Evolutionary conservation across 345 rosid species (phyloP).

Genomic region (Litchi chinensis): DNA sequence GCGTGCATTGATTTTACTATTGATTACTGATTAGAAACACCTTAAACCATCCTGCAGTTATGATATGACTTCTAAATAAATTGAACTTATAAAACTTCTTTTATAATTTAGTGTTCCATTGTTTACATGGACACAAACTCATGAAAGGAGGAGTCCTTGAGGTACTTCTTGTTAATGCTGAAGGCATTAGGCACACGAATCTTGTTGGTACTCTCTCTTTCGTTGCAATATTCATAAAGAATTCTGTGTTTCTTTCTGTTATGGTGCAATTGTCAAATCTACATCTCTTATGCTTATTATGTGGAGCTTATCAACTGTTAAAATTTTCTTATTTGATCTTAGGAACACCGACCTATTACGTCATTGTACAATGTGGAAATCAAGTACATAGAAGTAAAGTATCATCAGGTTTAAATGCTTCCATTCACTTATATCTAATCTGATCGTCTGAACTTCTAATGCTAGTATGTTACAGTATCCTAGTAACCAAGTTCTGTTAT

Average conservation of each 20-base stretch:
- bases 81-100: slow-evolving; percentile 6
- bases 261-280: not conserved
- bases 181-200: slow-evolving; percentile 75
- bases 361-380: slow-evolving; percentile 65
- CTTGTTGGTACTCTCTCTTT: slow-evolving; percentile 48
- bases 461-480: not conserved
- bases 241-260: not conserved
- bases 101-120: not conserved
- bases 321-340: slow-evolving; percentile 17
- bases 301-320: not conserved
- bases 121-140: not conserved
- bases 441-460: not conserved
- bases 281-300: not conserved
- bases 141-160: slow-evolving; percentile 72
- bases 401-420: slow-evolving; percentile 55
- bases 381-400: slow-evolving; percentile 61
- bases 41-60: not conserved
- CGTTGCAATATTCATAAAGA: not conserved
- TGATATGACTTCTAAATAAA: slow-evolving; percentile 8
- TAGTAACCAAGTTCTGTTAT: slow-evolving; percentile 6
- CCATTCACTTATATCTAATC: not conserved
- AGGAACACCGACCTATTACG: slow-evolving; percentile 70
- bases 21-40: not conserved
- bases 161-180: slow-evolving; percentile 77
- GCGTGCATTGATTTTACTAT: not conserved